These are phyloP conservation scores for Barbarea vulgaris DNA, from an alignment of 345 rosid species.

Conservation along the genomic window DNA sequence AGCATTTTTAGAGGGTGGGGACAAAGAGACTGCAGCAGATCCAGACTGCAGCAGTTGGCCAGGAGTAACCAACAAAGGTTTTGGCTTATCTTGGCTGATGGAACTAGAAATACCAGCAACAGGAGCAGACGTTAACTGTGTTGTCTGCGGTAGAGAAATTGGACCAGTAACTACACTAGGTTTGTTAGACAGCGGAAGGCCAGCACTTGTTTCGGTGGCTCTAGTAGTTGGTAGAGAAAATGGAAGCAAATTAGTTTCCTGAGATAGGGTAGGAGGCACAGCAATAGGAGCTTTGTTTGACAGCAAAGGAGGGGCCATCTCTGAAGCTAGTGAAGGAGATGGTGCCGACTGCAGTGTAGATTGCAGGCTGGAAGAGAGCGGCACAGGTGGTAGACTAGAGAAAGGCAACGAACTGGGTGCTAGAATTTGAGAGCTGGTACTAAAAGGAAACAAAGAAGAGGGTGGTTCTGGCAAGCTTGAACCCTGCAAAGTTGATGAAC, in stretches of 20 bases:
- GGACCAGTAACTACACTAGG: slow-evolving; percentile 51
- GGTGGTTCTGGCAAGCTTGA: slow-evolving; percentile 61
- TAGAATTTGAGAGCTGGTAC: slow-evolving; percentile 46
- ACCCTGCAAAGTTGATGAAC: slow-evolving; percentile 50
- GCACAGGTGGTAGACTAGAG: slow-evolving; percentile 31
- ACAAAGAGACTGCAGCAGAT: slow-evolving; percentile 43
- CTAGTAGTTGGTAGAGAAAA: slow-evolving; percentile 56
- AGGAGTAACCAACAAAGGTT: slow-evolving; percentile 69
- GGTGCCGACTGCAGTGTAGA: slow-evolving; percentile 49
- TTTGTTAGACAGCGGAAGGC: slow-evolving; percentile 50
- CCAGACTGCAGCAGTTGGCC: slow-evolving; percentile 72
- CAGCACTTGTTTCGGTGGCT: slow-evolving; percentile 49
- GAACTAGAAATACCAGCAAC: slow-evolving; percentile 50
- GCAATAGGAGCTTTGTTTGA: slow-evolving; percentile 52
- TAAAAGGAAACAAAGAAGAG: slow-evolving; percentile 45
- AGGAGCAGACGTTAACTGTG: slow-evolving; percentile 49
- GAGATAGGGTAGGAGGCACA: slow-evolving; percentile 50
- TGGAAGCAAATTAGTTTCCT: slow-evolving; percentile 51
- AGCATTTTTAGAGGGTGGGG: slow-evolving; percentile 50
- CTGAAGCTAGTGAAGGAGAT: slow-evolving; percentile 60
- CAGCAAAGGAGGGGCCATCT: slow-evolving; percentile 53
- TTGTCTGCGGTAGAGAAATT: slow-evolving; percentile 50
- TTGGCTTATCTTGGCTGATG: slow-evolving; percentile 48
- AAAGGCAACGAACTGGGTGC: slow-evolving; percentile 46
- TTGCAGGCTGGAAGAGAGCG: slow-evolving; percentile 38